Evolutionary conservation across 805 yeast species (phyloP).

Genomic region (Myxozyma geophila): DNA sequence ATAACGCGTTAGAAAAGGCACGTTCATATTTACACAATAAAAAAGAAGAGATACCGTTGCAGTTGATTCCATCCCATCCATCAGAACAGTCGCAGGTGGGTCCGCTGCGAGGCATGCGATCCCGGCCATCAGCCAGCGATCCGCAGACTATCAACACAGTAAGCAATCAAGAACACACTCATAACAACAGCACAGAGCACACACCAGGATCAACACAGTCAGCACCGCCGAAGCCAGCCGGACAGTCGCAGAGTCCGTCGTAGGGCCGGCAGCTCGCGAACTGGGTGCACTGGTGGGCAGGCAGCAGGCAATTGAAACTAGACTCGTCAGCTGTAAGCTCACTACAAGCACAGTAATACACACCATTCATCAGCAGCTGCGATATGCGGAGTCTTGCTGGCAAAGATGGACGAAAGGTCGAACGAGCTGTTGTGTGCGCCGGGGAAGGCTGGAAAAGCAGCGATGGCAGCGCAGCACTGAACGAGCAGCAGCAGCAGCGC

Average conservation of each 20-base stretch:
- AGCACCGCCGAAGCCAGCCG: conserved; percentile 89
- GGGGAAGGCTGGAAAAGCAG: neutral
- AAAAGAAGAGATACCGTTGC: conserved; percentile 54
- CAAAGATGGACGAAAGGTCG: conserved; percentile 1
- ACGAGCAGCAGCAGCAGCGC: conserved; percentile 11
- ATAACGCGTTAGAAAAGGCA: neutral
- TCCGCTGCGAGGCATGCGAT: conserved; percentile 60
- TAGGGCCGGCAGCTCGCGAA: conserved; percentile 84
- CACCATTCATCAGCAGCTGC: conserved; percentile 14
- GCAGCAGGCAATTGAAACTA: conserved; percentile 90
- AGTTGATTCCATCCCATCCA: conserved; percentile 95
- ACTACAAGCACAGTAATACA: neutral
- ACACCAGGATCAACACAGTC: conserved; percentile 79
- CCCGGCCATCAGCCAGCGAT: conserved; percentile 63
- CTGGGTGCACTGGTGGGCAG: conserved; percentile 87
- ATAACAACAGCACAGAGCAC: conserved; percentile 35
- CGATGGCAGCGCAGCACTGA: conserved; percentile 11
- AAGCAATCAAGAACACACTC: neutral
- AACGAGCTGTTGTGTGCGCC: conserved; percentile 12
- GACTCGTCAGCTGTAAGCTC: neutral
- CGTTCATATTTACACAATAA: neutral
- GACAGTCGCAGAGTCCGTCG: conserved; percentile 91
- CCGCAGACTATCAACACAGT: conserved; percentile 62
- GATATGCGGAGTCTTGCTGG: conserved; percentile 3
- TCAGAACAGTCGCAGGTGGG: conserved; percentile 69